A percentile compares a stretch with the other conserved stretches of the same genome.
phyloP scores from a whole-genome alignment of 768 basidiomycete species.

The Phlebiopsis gigantea region DNA sequence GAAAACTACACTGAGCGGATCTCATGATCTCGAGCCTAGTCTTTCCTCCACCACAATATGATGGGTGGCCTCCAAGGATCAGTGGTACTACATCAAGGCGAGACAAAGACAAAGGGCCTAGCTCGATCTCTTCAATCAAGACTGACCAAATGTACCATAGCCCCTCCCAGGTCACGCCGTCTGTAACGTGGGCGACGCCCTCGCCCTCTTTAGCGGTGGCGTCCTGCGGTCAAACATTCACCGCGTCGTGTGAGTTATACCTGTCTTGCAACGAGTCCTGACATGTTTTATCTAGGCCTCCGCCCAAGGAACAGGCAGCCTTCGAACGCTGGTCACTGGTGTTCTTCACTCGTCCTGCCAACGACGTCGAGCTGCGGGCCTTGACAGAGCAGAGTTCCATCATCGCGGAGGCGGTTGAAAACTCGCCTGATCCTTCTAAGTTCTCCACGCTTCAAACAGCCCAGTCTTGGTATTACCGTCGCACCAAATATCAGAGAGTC shows the following conservation, averaged over 20 bases:
- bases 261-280: neutral
- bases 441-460: constrained; percentile 32
- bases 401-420: constrained; percentile 38
- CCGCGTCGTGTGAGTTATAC: constrained; percentile 47
- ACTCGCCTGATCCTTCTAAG: constrained; percentile 28
- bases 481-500: constrained; percentile 36
- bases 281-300: constrained; percentile 27
- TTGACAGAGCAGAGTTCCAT: constrained; percentile 44
- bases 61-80: constrained; percentile 66
- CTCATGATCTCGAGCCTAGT: constrained; percentile 28
- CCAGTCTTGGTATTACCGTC: constrained; percentile 36
- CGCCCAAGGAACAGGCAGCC: constrained; percentile 50
- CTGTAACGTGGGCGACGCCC: constrained; percentile 47
- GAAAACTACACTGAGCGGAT: too few species aligned
- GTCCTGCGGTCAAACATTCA: constrained; percentile 61
- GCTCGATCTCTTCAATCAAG: too few species aligned
- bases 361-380: constrained; percentile 45
- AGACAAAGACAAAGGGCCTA: neutral
- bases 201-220: constrained; percentile 58
- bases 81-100: constrained; percentile 60
- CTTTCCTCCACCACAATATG: constrained; percentile 65
- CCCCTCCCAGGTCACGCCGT: constrained; percentile 28
- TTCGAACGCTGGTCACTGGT: constrained; percentile 62
- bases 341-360: constrained; percentile 61
- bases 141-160: too few species aligned